phyloP scores from a whole-genome alignment of 352 stramenopile genomes.

The Porosira glacialis region DNA sequence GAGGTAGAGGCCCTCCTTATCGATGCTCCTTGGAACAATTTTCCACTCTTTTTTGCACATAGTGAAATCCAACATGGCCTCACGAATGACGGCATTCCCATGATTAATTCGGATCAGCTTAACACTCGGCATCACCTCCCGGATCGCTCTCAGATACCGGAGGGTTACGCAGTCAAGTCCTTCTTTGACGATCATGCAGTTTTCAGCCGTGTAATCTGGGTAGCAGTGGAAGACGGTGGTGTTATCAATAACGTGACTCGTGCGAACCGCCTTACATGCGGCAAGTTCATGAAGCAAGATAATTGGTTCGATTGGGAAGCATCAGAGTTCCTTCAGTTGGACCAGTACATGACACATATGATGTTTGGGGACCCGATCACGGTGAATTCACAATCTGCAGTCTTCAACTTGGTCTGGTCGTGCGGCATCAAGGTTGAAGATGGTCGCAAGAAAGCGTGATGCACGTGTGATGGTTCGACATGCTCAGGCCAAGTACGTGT shows the following conservation, averaged over 20 bases:
- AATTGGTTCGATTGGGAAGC: constrained; percentile 6
- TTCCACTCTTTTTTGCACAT: constrained; percentile 4
- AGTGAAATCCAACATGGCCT: constrained; percentile 10
- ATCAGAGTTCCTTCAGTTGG: constrained; percentile 6
- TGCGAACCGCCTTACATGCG: constrained; percentile 1
- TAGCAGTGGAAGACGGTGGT: background rate
- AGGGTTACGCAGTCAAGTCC: background rate
- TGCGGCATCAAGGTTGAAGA: constrained; percentile 12
- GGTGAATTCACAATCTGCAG: background rate
- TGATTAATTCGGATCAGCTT: constrained; percentile 10
- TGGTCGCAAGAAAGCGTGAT: constrained; percentile 9
- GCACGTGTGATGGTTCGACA: constrained; percentile 15
- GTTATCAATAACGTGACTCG: constrained; percentile 3
- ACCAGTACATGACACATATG: constrained; percentile 10
- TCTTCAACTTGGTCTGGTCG: constrained; percentile 23
- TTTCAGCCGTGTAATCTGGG: background rate
- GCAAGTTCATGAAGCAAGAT: background rate
- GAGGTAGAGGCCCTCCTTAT: background rate
- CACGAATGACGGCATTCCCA: constrained; percentile 6
- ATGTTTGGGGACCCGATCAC: constrained; percentile 6
- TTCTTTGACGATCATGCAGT: background rate
- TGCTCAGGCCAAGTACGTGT: constrained; percentile 18
- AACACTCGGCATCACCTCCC: background rate
- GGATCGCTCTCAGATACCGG: background rate
- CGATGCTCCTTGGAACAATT: background rate